phyloP scores from a whole-genome alignment of 139 green algal species.

The Tetradesmus lagerheimii region DNA sequence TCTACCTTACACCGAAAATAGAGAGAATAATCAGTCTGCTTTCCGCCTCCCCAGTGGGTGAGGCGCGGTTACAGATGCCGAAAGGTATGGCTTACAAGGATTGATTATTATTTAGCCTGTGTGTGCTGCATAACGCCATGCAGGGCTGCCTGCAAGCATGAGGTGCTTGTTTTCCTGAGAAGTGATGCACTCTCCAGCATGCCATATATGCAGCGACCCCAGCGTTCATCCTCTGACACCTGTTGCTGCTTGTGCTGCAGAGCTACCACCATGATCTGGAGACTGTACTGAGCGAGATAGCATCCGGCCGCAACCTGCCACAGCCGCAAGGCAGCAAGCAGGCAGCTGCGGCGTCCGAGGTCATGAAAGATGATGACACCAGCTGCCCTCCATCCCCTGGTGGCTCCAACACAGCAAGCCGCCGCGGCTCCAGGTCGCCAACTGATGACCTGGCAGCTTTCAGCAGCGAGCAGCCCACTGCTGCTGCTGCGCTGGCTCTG shows the following conservation, averaged over 20 bases:
- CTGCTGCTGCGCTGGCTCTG: background rate
- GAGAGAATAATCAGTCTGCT: no score
- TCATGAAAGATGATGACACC: background rate
- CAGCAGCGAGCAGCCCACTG: background rate
- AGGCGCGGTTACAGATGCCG: no score
- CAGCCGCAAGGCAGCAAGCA: background rate
- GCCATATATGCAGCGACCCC: no score
- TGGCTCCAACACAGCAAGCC: background rate
- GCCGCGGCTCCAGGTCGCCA: background rate
- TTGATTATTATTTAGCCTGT: no score
- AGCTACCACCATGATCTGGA: background rate
- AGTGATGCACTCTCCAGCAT: background rate
- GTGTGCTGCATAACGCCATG: background rate
- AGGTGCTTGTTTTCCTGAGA: background rate
- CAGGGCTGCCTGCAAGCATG: background rate
- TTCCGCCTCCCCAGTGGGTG: no score
- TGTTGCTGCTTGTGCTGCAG: background rate
- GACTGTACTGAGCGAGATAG: background rate
- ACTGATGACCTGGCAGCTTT: background rate
- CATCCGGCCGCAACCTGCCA: slow-evolving; percentile 32
- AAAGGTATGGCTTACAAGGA: no score
- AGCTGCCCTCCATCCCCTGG: background rate
- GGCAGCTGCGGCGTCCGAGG: background rate
- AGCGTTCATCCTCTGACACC: background rate
- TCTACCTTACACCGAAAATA: no score